phyloP scores from a whole-genome alignment of 495 filamentous ascomycete genomes.

The Penicillium soppii region DNA sequence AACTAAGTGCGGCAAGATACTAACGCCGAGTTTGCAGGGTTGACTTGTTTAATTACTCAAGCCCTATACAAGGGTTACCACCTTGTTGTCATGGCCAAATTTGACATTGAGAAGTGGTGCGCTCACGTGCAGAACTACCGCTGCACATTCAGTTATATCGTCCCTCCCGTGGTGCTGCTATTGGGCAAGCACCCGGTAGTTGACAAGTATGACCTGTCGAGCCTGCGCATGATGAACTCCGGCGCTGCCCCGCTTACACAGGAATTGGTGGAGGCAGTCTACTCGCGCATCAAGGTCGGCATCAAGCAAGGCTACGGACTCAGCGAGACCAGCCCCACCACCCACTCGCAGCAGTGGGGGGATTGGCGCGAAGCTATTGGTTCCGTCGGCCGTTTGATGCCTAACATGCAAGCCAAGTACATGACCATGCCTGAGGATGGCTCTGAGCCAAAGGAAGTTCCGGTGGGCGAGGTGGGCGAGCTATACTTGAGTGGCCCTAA shows the following conservation, averaged over 20 bases:
- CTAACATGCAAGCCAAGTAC: conserved; percentile 83
- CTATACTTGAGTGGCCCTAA: conserved; percentile 62
- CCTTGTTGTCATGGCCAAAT: conserved; percentile 76
- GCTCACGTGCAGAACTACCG: conserved; percentile 67
- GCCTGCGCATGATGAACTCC: conserved; percentile 79
- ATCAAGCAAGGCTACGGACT: conserved; percentile 90
- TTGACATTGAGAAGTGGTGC: conserved; percentile 80
- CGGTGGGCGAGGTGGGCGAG: conserved; percentile 63
- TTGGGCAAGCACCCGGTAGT: conserved; percentile 78
- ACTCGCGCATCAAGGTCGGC: conserved; percentile 68
- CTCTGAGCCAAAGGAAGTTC: conserved; percentile 56
- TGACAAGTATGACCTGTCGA: conserved; percentile 75
- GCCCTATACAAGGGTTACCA: conserved; percentile 65
- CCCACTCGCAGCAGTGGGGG: conserved; percentile 63
- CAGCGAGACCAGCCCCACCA: conserved; percentile 67
- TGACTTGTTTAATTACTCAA: conserved; percentile 62
- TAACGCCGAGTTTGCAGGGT: conserved; percentile 67
- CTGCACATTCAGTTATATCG: conserved; percentile 78
- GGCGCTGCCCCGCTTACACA: conserved; percentile 85
- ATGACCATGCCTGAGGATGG: conserved; percentile 55
- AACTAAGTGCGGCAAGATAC: conserved; percentile 44
- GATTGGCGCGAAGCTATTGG: conserved; percentile 79
- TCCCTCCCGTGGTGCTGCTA: conserved; percentile 80
- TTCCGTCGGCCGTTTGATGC: conserved; percentile 75
- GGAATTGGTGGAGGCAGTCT: conserved; percentile 78